Evolutionary conservation across 305 asterid species (phyloP).

Genomic region (Withania somnifera): DNA sequence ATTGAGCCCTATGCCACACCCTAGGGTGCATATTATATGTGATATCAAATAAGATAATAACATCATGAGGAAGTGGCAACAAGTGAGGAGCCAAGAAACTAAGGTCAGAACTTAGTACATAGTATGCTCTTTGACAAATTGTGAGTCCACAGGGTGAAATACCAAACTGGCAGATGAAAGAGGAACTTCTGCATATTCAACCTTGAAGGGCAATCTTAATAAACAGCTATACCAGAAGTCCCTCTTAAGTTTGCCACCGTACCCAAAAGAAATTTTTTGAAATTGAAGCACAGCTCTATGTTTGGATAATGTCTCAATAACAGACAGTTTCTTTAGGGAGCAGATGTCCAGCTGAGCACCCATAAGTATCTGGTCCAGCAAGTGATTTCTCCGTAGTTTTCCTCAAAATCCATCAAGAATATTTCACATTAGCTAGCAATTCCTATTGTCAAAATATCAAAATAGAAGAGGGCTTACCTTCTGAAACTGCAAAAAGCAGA

Average conservation of each 20-base stretch:
- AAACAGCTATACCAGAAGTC: neutral
- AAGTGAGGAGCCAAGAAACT: neutral
- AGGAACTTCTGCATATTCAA: neutral
- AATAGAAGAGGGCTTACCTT: neutral
- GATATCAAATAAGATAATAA: neutral
- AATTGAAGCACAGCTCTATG: neutral
- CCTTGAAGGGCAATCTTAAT: neutral
- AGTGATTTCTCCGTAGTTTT: neutral
- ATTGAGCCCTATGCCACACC: too few species aligned
- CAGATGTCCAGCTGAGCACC: neutral
- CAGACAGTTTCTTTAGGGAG: neutral
- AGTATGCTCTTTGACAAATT: neutral
- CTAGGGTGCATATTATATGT: too few species aligned
- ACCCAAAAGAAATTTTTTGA: neutral
- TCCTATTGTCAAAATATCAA: neutral
- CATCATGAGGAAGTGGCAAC: neutral
- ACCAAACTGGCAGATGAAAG: neutral
- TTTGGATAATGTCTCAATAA: neutral
- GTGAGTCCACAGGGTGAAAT: neutral
- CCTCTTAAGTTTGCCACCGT: neutral
- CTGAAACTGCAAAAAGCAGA: neutral
- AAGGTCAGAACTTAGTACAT: neutral
- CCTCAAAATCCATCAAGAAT: neutral
- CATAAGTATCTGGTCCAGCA: neutral
- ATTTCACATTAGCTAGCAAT: neutral